phyloP scores from a whole-genome alignment of 805 yeast genomes.

The Candida lessepsii region DNA sequence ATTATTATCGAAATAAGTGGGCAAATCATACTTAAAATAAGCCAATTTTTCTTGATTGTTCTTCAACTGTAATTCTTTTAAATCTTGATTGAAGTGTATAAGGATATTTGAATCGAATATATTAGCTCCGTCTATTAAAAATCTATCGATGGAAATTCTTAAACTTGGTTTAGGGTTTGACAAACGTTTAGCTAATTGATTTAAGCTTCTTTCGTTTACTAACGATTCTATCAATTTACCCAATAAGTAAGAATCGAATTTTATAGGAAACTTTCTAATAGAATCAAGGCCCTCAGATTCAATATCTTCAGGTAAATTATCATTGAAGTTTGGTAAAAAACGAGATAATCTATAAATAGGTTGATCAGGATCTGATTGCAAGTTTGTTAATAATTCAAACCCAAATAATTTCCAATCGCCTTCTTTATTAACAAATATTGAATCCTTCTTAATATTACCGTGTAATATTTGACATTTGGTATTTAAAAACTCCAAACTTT shows the following conservation, averaged over 20 bases:
- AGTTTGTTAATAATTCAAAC: slow-evolving; percentile 62
- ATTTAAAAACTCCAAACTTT: slow-evolving; percentile 57
- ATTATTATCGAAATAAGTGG: slow-evolving; percentile 17
- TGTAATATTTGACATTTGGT: slow-evolving; percentile 58
- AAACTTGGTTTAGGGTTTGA: slow-evolving; percentile 34
- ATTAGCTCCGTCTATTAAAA: slow-evolving; percentile 20
- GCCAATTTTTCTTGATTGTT: slow-evolving; percentile 52
- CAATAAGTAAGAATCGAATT: slow-evolving; percentile 63
- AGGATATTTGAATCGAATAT: slow-evolving; percentile 43
- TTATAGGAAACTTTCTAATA: slow-evolving; percentile 34
- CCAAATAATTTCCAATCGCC: slow-evolving; percentile 90
- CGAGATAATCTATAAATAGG: slow-evolving; percentile 39
- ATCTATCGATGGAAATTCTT: slow-evolving; percentile 29
- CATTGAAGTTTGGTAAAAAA: slow-evolving; percentile 22
- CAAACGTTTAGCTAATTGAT: slow-evolving; percentile 26
- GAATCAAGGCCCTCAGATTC: slow-evolving; percentile 43
- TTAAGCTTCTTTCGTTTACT: background rate
- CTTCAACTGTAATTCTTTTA: slow-evolving; percentile 57
- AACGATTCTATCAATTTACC: slow-evolving; percentile 48
- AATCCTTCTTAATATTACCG: slow-evolving; percentile 55
- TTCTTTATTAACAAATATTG: slow-evolving; percentile 58
- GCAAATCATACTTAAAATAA: slow-evolving; percentile 34
- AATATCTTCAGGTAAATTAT: slow-evolving; percentile 49
- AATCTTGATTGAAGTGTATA: slow-evolving; percentile 49
- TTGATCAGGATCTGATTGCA: slow-evolving; percentile 45